Conservation (phyloP, 768 basidiomycete genomes). For the Mycena floridula region DNA sequence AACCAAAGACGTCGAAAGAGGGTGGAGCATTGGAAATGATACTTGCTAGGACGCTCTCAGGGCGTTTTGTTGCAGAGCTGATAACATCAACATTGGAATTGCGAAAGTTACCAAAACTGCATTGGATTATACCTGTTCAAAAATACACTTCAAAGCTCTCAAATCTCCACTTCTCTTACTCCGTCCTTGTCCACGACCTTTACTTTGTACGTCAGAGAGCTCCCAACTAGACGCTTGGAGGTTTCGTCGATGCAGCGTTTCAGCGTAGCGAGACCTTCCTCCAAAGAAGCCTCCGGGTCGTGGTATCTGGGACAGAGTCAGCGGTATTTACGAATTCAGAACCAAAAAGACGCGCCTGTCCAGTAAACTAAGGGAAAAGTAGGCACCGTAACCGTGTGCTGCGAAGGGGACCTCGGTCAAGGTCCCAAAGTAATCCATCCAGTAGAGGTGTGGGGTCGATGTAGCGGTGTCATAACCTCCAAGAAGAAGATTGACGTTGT, state of each 20-base stretch:
- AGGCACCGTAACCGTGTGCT: conserved; percentile 92
- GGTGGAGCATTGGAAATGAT: too few relatives aligned
- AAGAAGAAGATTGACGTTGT: conserved; percentile 87
- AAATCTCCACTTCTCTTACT: conserved; percentile 74
- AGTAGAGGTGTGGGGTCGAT: conserved; percentile 74
- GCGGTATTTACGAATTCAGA: neutral
- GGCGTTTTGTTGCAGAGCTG: too few relatives aligned
- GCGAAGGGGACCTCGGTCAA: conserved; percentile 85
- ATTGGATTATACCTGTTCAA: too few relatives aligned
- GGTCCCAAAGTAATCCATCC: conserved; percentile 96
- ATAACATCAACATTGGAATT: too few relatives aligned
- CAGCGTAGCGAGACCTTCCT: conserved; percentile 81
- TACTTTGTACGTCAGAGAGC: conserved; percentile 78
- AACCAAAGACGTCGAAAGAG: too few relatives aligned
- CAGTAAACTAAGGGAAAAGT: conserved; percentile 87
- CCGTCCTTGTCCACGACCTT: conserved; percentile 93
- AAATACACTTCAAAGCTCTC: too few relatives aligned
- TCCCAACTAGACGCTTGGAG: conserved; percentile 73
- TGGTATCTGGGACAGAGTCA: conserved; percentile 59
- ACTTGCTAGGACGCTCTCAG: too few relatives aligned
- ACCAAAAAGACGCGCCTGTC: conserved; percentile 57
- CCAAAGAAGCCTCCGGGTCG: conserved; percentile 76
- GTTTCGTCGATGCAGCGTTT: conserved; percentile 88
- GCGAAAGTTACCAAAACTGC: too few relatives aligned
- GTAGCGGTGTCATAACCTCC: conserved; percentile 87